phyloP scores from a whole-genome alignment of 148 eudicot genomes.

The Amaranthus palmeri region DNA sequence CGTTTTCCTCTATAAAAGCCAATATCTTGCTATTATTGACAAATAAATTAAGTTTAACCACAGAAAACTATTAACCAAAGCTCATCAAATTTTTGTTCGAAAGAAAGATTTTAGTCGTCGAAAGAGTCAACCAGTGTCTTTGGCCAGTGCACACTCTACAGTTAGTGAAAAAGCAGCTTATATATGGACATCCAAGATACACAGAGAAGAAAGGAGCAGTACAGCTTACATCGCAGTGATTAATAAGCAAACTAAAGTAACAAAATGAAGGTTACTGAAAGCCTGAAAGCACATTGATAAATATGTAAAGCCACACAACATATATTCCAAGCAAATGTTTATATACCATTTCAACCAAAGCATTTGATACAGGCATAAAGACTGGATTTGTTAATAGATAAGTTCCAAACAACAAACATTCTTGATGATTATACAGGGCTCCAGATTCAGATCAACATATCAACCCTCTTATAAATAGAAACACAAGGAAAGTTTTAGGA shows the following conservation, averaged over 20 bases:
- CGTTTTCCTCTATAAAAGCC: not conserved
- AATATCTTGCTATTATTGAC: not conserved
- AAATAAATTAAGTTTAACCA: not conserved
- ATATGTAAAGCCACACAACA: not conserved
- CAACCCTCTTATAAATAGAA: not conserved
- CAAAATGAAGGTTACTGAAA: not conserved
- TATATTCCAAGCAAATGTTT: not conserved
- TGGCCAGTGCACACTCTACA: not conserved
- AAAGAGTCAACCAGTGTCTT: not conserved
- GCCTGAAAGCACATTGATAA: not conserved
- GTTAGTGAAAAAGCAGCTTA: not conserved
- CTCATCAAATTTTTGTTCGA: not conserved
- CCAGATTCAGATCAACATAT: not conserved
- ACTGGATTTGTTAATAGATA: not conserved
- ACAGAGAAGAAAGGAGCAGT: not conserved
- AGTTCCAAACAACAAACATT: not conserved
- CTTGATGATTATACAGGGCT: not conserved
- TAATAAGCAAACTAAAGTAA: not conserved
- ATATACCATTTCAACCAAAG: not conserved
- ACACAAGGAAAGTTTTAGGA: not conserved
- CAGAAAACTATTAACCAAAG: not conserved
- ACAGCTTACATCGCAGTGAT: not conserved
- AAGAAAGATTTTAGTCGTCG: not conserved
- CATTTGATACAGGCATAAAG: not conserved
- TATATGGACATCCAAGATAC: not conserved